A percentile compares a stretch with the other conserved stretches of the same genome.
These are phyloP conservation scores for Metschnikowia rubicola DNA, from an alignment of 805 yeast species.

Conservation along the genomic window DNA sequence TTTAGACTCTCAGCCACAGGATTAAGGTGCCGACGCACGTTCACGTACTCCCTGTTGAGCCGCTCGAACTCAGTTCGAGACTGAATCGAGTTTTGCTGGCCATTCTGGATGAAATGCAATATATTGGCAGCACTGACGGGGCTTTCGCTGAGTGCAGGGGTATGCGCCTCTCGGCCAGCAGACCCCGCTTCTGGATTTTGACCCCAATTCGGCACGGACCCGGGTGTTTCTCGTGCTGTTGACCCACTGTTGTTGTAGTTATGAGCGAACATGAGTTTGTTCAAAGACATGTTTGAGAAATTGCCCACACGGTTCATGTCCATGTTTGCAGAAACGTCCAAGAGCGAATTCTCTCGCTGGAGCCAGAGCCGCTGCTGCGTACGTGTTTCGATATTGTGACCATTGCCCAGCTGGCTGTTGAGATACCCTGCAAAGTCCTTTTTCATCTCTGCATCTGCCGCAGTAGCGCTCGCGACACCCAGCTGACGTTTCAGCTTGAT, in stretches of 20 bases:
- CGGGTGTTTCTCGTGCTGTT: slow-evolving; percentile 11
- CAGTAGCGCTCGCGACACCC: neutral
- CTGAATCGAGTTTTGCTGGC: slow-evolving; percentile 48
- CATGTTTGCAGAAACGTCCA: slow-evolving; percentile 45
- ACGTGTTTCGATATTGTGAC: slow-evolving; percentile 48
- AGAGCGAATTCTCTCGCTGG: slow-evolving; percentile 69
- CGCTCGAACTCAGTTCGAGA: slow-evolving; percentile 76
- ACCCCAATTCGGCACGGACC: neutral
- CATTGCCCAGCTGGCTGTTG: slow-evolving; percentile 4
- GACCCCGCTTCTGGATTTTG: slow-evolving; percentile 1
- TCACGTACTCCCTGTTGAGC: slow-evolving; percentile 68
- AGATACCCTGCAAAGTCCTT: slow-evolving; percentile 38
- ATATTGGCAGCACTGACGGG: slow-evolving; percentile 9
- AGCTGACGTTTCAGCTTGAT: slow-evolving; percentile 20
- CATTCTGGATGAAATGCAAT: slow-evolving; percentile 22
- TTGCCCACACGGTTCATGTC: slow-evolving; percentile 31
- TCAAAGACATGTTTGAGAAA: slow-evolving; percentile 38
- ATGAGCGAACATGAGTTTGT: slow-evolving; percentile 37
- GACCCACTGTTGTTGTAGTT: slow-evolving; percentile 23
- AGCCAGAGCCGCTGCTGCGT: slow-evolving; percentile 85
- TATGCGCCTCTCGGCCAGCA: neutral
- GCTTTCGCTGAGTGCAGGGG: neutral
- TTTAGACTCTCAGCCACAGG: slow-evolving; percentile 65
- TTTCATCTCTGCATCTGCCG: neutral
- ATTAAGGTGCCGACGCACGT: slow-evolving; percentile 63